Percentiles rank a stretch among this genome's conserved stretches.
phyloP scores from a whole-genome alignment of 2,329 filamentous ascomycete species.

The Chalaropsis ovoidea region DNA sequence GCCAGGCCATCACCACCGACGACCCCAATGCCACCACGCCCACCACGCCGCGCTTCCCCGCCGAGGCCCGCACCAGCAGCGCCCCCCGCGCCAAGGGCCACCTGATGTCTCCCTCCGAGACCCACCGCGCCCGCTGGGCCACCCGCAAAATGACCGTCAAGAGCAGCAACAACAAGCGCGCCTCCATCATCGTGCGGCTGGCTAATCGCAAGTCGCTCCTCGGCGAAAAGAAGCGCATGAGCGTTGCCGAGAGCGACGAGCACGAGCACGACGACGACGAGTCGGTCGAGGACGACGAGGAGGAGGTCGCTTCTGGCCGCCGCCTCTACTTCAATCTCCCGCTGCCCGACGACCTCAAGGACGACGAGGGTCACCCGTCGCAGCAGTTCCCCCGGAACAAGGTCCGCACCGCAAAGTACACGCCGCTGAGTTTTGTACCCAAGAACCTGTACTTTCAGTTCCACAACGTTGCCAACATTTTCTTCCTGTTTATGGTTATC shows the following conservation, averaged over 20 bases:
- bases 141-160: slow-evolving; percentile 75
- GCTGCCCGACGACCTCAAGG: slow-evolving; percentile 61
- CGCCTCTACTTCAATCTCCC: slow-evolving; percentile 78
- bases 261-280: slow-evolving; percentile 34
- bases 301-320: slow-evolving; percentile 35
- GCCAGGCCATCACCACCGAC: slow-evolving; percentile 25
- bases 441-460: slow-evolving; percentile 98
- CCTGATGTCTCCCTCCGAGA: slow-evolving; percentile 30
- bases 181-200: slow-evolving; percentile 68
- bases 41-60: slow-evolving; percentile 21
- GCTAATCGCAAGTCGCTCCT: slow-evolving; percentile 47
- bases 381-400: slow-evolving; percentile 78
- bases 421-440: slow-evolving; percentile 83
- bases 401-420: slow-evolving; percentile 96
- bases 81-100: slow-evolving; percentile 24
- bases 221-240: slow-evolving; percentile 59
- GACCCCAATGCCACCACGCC: slow-evolving; percentile 21
- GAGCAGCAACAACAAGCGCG: slow-evolving; percentile 67
- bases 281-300: slow-evolving; percentile 33
- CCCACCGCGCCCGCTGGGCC: slow-evolving; percentile 85
- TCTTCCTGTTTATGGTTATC: slow-evolving; percentile 94
- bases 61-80: slow-evolving; percentile 20
- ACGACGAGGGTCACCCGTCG: slow-evolving; percentile 67
- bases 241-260: slow-evolving; percentile 32
- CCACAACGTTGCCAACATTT: slow-evolving; percentile 96